Evolutionary conservation across 768 basidiomycete genomes (phyloP).

Genomic region (Mycena chlorophos): DNA sequence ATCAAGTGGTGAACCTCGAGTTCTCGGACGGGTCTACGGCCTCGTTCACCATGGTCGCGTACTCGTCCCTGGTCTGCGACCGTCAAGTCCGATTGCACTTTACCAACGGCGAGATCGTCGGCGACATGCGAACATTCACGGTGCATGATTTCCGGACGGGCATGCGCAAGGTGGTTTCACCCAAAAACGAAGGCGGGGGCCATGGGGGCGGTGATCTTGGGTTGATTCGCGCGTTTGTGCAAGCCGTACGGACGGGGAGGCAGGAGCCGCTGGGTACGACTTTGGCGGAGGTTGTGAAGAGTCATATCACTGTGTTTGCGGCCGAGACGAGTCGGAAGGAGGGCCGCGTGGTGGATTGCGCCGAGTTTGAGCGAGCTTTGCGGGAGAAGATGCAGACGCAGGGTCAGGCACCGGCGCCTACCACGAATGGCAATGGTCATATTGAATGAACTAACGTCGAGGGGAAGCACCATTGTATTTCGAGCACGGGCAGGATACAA

Average conservation of each 20-base stretch:
- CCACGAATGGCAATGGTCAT: background rate
- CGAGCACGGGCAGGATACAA: background rate
- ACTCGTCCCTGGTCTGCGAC: constrained; percentile 74
- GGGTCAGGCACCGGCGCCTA: background rate
- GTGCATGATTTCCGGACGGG: constrained; percentile 74
- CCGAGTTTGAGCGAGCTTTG: constrained; percentile 58
- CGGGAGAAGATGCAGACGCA: constrained; percentile 31
- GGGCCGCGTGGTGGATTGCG: constrained; percentile 69
- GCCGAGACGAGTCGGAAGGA: constrained; percentile 76
- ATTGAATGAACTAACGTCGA: no score
- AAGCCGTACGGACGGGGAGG: constrained; percentile 65
- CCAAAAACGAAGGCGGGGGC: constrained; percentile 60
- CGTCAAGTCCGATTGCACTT: constrained; percentile 87
- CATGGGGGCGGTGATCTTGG: constrained; percentile 87
- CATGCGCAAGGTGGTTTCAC: constrained; percentile 44
- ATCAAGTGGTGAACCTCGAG: constrained; percentile 89
- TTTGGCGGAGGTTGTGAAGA: constrained; percentile 67
- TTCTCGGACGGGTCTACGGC: constrained; percentile 80
- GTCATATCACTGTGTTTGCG: constrained; percentile 85
- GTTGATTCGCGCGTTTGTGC: constrained; percentile 71
- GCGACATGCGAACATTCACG: constrained; percentile 76
- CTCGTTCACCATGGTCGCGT: constrained; percentile 89
- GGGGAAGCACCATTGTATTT: background rate
- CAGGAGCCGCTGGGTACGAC: constrained; percentile 69
- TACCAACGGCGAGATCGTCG: constrained; percentile 85